Evolutionary conservation across 768 basidiomycete genomes (phyloP), one percentile per base, ranked within the genome.

Genomic region (Boletus rufocinnamomeus): DNA sequence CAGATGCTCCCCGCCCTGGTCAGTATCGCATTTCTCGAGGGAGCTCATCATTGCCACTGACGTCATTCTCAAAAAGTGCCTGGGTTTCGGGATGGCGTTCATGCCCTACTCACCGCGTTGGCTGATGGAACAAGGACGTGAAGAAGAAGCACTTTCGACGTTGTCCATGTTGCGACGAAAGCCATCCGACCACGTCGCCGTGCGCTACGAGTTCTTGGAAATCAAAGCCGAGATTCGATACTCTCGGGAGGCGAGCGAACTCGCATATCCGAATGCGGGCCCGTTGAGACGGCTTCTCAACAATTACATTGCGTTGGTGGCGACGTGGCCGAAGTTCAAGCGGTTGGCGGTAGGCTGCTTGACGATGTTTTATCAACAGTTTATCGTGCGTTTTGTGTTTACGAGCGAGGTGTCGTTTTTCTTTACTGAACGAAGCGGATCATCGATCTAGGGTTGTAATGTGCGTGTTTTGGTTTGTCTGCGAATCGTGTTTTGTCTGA

Each of bases 41-140:
- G 2, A 0, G 2, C 10, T 47, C 13, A 30, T 34, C 19, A 13
- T 44, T 13, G 13, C 46, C 34, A 21, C 13, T 58, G 50, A 66
- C 14, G 23, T 45, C 46, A 11, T 30, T 27, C 30, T 21, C 16
- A 13, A 57, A 57, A 51, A 72, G 72, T 67, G 65, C n/a, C 63
- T 74, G 54, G 71, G 66, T 8, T 50, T 72, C 34, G 71, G 71
- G 38, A 72, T 72, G 71, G 41, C 50, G 21, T 69, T 75, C 47
- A 69, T 78, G 64, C 78, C 78, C 23, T 77, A 74, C 52, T 79
- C 79, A 21, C 79, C 79, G 21, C 73, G 79, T 50, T 79, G 79
- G 74, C 65, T 79, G 38, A 71, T 74, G 58, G 72, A 75, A 51
- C 69, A 73, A 63, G 75, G 75, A 0, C 73, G 75, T 8, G 69